Conservation (phyloP, 345 rosid species). For the Pistacia atlantica region DNA sequence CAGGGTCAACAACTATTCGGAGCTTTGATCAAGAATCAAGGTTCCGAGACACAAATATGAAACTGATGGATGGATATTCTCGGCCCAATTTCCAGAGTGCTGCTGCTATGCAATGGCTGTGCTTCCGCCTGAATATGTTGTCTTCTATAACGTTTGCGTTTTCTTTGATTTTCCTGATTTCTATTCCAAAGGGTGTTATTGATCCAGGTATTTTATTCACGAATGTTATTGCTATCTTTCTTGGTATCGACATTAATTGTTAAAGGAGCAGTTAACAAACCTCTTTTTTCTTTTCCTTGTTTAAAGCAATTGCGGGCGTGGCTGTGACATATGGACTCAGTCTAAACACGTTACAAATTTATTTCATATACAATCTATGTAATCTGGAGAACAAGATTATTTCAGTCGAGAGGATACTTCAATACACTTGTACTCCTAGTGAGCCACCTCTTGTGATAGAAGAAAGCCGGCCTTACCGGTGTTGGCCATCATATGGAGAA, state of each 20-base stretch:
- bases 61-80: constrained; percentile 63
- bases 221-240: background rate
- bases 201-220: constrained; percentile 56
- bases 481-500: constrained; percentile 76
- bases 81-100: constrained; percentile 60
- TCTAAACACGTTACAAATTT: constrained; percentile 67
- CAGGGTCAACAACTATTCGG: constrained; percentile 79
- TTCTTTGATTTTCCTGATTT: constrained; percentile 63
- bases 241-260: background rate
- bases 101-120: constrained; percentile 70
- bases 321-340: too few relatives aligned
- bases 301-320: too few relatives aligned
- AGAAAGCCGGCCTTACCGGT: constrained; percentile 42
- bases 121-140: constrained; percentile 72
- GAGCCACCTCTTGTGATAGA: constrained; percentile 56
- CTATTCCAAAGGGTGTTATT: constrained; percentile 61
- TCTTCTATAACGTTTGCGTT: constrained; percentile 70
- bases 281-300: background rate
- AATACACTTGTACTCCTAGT: too few relatives aligned
- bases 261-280: background rate
- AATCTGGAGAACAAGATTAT: constrained; percentile 58
- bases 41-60: constrained; percentile 62
- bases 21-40: constrained; percentile 78
- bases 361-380: constrained; percentile 71
- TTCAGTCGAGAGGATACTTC: too few relatives aligned